These are phyloP conservation scores for Cruciata laevipes DNA, from an alignment of 257 asterid species.

Conservation along the genomic window DNA sequence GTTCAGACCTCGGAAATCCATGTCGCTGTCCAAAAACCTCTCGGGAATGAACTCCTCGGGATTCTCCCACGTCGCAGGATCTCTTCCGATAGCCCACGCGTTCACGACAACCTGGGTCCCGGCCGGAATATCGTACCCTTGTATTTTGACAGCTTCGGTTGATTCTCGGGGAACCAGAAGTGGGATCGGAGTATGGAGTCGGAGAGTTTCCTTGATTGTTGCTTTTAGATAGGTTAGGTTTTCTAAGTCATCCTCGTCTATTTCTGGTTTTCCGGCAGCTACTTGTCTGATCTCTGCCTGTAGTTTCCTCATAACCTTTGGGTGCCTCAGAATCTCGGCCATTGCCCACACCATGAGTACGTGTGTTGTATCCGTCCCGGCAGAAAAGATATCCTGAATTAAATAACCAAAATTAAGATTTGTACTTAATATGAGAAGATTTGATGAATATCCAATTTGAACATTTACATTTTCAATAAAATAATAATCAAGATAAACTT, in stretches of 20 bases:
- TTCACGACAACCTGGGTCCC: slow-evolving; percentile 30
- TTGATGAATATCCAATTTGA: too few relatives aligned
- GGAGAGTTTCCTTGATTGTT: slow-evolving; percentile 34
- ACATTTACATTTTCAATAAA: too few relatives aligned
- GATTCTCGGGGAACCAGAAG: slow-evolving; percentile 39
- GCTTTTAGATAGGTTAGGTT: slow-evolving; percentile 28
- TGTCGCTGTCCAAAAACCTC: slow-evolving; percentile 24
- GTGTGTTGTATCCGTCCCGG: slow-evolving; percentile 8
- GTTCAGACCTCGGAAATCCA: slow-evolving; percentile 32
- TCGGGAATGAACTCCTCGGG: slow-evolving; percentile 43
- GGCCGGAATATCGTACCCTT: slow-evolving; percentile 29
- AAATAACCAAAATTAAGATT: too few relatives aligned
- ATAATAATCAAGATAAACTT: too few relatives aligned
- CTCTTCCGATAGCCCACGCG: slow-evolving; percentile 45
- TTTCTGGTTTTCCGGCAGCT: slow-evolving; percentile 14
- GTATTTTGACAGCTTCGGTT: slow-evolving; percentile 25
- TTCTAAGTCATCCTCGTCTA: too few relatives aligned
- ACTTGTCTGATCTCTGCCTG: slow-evolving; percentile 21
- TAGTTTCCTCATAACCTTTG: not conserved
- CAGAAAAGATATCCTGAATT: slow-evolving; percentile 9
- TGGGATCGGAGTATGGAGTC: slow-evolving; percentile 41
- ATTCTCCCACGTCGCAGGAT: slow-evolving; percentile 36
- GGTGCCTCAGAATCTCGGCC: not conserved
- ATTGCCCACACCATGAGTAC: slow-evolving; percentile 13
- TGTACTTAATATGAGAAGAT: too few relatives aligned